Base-by-base conservation (phyloP, 2,329 filamentous ascomycete species). In the Aspergillus sp. region DNA sequence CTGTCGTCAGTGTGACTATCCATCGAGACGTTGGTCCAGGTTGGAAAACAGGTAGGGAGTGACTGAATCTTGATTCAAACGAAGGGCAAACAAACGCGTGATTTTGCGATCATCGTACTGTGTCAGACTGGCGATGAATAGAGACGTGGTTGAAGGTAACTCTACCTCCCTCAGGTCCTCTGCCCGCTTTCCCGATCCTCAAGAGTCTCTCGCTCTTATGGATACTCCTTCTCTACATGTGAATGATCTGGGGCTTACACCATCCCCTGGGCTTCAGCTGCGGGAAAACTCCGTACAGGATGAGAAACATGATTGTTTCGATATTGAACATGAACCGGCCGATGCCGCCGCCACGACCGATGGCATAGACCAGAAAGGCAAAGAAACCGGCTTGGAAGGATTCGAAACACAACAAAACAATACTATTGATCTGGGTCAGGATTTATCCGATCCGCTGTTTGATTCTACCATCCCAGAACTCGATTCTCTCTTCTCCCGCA, bases 181-280 rank as follows among this genome's bases (percentile, higher is more conserved):
- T 60, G 54, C 64, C 66, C 34, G 48, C 44, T 47, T 56, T 42
- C 30, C 60, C 50, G 59, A 61, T 41, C 51, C 58, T 49, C 60
- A 62, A 52, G 61, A 58, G 53, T 56, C 60, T 24, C 48, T 42
- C 48, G 58, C 59, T 50, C 59, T 58, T 64, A 66, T 64, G 61
- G 62, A 57, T 62, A 38, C 59, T 57, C 59, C 62, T 65, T 58
- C 60, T 65, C 63, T 68, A 62, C 60, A 66, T 65, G 59, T 62
- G 57, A 66, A 68, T 66, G 70, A 73, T 72, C 71, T 72, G 71
- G 74, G 73, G 72, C 74, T 76, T 75, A 76, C 74, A 76, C 73
- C 69, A 67, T 64, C 69, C 71, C 73, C 74, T 65, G 70, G 71
- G 60, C 71, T 68, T 26, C 70, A 73, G 66, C 65, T 63, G 58